Conservation (phyloP, 2,329 filamentous ascomycete species). For the Magnaporthiopsis incrustans region DNA sequence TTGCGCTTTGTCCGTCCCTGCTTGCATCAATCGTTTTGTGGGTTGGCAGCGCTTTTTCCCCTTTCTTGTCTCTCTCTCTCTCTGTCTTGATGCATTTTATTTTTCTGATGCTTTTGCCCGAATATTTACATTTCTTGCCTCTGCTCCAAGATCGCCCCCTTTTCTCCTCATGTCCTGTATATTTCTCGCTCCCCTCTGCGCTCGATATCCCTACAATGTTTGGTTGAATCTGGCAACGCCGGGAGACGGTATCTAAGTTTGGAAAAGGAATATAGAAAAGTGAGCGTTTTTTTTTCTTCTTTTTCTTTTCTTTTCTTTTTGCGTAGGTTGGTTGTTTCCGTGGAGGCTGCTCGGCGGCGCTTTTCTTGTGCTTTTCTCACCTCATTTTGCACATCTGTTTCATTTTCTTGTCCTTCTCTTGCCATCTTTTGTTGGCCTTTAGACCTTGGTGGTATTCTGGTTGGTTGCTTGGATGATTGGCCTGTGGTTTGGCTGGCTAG, state of each 20-base stretch:
- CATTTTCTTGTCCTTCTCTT: conserved; percentile 1
- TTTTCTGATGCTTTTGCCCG: neutral
- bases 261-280: neutral
- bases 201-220: neutral
- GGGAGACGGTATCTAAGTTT: neutral
- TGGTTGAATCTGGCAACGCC: neutral
- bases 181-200: neutral
- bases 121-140: neutral
- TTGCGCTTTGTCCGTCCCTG: neutral
- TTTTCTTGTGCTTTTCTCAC: neutral
- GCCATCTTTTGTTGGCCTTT: neutral
- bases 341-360: neutral
- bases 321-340: neutral
- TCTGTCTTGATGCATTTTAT: neutral
- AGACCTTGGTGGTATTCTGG: neutral
- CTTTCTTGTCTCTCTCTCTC: neutral
- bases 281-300: neutral
- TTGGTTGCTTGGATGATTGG: neutral
- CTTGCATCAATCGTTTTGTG: neutral
- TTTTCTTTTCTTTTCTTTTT: too few species aligned
- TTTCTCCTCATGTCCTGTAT: neutral
- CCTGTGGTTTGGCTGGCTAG: neutral
- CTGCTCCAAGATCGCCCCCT: neutral
- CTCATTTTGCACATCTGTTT: neutral
- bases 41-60: neutral